Percentiles rank a stretch among this genome's conserved stretches.
phyloP scores from a whole-genome alignment of 2,329 filamentous ascomycete genomes.

The Fusarium musae region DNA sequence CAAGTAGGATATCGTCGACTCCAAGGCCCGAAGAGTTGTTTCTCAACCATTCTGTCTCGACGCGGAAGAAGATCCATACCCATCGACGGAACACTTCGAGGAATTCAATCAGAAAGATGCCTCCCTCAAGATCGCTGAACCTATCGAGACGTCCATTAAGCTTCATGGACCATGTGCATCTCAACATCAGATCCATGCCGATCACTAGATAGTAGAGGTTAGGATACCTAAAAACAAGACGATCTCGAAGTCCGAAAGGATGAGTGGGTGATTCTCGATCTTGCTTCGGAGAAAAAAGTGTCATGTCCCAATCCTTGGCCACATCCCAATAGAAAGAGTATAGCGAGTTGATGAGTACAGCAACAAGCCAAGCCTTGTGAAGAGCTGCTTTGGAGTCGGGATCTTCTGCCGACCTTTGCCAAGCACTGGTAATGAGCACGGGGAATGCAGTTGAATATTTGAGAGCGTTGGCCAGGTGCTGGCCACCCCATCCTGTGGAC shows the following conservation, averaged over 20 bases:
- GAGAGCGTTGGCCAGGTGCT: conserved; percentile 90
- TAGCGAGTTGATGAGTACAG: conserved; percentile 82
- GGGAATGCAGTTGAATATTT: conserved; percentile 97
- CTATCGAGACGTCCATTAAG: conserved; percentile 84
- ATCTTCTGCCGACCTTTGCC: conserved; percentile 71
- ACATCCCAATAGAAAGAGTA: conserved; percentile 99
- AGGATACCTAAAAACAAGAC: conserved; percentile 77
- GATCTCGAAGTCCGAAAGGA: conserved; percentile 80
- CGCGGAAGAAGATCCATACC: conserved; percentile 97
- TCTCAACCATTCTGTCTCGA: conserved; percentile 92
- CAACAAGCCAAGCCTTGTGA: conserved; percentile 73
- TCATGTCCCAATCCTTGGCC: conserved; percentile 95
- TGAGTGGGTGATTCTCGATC: conserved; percentile 72
- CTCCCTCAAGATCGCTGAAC: conserved; percentile 86
- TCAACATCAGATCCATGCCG: conserved; percentile 78
- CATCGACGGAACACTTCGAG: conserved; percentile 89
- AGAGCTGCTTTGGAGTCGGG: conserved; percentile 55
- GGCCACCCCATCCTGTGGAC: conserved; percentile 77
- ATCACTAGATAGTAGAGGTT: conserved; percentile 87
- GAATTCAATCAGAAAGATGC: conserved; percentile 87
- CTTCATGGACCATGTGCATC: conserved; percentile 93
- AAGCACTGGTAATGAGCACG: conserved; percentile 82
- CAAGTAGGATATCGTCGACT: conserved; percentile 78
- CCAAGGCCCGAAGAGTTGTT: conserved; percentile 62
- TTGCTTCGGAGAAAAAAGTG: conserved; percentile 72